A percentile compares a stretch with the other conserved stretches of the same genome.
These are phyloP conservation scores for Tetragonia tetragonoides DNA, from an alignment of 148 eudicot species.

Conservation along the genomic window DNA sequence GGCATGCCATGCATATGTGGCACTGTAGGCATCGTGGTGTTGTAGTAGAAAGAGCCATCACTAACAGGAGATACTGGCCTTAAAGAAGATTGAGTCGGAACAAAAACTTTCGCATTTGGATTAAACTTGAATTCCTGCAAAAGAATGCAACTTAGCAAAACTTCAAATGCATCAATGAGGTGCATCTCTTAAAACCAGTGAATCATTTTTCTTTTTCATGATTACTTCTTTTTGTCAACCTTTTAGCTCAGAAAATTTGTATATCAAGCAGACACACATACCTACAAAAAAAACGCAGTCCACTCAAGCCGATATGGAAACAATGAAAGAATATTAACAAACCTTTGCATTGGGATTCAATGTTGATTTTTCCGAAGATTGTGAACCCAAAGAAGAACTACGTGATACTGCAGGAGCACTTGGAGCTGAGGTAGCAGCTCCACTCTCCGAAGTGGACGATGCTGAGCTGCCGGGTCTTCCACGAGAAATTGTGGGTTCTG, in stretches of 20 bases:
- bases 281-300: neutral
- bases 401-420: slow-evolving; percentile 63
- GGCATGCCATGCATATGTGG: slow-evolving; percentile 90
- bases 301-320: slow-evolving; percentile 2
- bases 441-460: slow-evolving; percentile 58
- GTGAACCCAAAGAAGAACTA: slow-evolving; percentile 81
- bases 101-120: slow-evolving; percentile 88
- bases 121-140: slow-evolving; percentile 87
- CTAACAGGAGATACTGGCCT: slow-evolving; percentile 86
- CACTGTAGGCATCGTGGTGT: slow-evolving; percentile 47
- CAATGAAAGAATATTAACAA: neutral
- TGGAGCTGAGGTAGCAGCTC: slow-evolving; percentile 50
- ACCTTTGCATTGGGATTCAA: slow-evolving; percentile 98
- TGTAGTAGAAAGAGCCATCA: slow-evolving; percentile 77
- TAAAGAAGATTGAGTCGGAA: slow-evolving; percentile 58
- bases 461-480: slow-evolving; percentile 57
- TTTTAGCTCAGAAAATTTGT: neutral
- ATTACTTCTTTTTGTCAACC: neutral
- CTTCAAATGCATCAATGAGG: neutral
- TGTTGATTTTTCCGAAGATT: slow-evolving; percentile 81
- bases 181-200: neutral
- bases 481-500: slow-evolving; percentile 41
- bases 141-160: neutral
- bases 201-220: neutral
- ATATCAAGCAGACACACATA: neutral